Percentiles rank a stretch among this genome's conserved stretches.
Conservation (phyloP, 306 rosid genomes). For the Vicia faba region DNA sequence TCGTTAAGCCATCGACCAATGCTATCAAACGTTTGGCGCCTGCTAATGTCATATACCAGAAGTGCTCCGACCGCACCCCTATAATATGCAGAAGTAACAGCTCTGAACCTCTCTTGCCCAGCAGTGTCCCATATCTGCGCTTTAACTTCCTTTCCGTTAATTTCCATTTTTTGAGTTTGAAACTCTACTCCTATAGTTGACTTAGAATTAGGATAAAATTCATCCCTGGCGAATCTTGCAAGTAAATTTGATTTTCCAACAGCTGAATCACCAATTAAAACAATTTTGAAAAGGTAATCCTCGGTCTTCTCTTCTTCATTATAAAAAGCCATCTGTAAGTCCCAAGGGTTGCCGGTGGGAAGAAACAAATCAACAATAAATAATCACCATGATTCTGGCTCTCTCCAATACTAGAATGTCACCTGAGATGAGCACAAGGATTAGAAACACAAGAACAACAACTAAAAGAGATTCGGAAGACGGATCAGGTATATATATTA, state of each 20-base stretch:
- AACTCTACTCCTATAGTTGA: slow-evolving; percentile 95
- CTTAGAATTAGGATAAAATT: slow-evolving; percentile 87
- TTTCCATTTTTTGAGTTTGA: slow-evolving; percentile 82
- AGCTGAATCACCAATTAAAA: slow-evolving; percentile 88
- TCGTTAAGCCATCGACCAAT: slow-evolving; percentile 87
- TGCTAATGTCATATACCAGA: slow-evolving; percentile 79
- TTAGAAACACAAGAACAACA: slow-evolving; percentile 42
- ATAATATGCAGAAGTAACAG: slow-evolving; percentile 90
- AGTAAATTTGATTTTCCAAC: slow-evolving; percentile 93
- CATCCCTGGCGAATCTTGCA: slow-evolving; percentile 91
- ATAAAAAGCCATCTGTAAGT: slow-evolving; percentile 55
- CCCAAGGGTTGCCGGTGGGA: slow-evolving; percentile 48
- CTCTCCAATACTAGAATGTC: slow-evolving; percentile 41
- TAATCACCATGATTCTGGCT: slow-evolving; percentile 45
- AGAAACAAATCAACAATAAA: slow-evolving; percentile 46
- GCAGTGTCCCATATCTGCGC: slow-evolving; percentile 98
- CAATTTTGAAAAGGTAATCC: slow-evolving; percentile 94
- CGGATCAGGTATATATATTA: slow-evolving; percentile 40
- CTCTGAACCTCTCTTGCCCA: slow-evolving; percentile 92
- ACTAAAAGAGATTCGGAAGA: slow-evolving; percentile 40
- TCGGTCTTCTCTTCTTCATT: slow-evolving; percentile 81
- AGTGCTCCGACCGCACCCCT: slow-evolving; percentile 96
- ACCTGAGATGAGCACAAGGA: slow-evolving; percentile 46
- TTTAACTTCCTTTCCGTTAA: slow-evolving; percentile 83
- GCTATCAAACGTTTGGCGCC: slow-evolving; percentile 86